Conservation (phyloP, 192 early-diverging fungal species). For the Entomortierella lignicola region DNA sequence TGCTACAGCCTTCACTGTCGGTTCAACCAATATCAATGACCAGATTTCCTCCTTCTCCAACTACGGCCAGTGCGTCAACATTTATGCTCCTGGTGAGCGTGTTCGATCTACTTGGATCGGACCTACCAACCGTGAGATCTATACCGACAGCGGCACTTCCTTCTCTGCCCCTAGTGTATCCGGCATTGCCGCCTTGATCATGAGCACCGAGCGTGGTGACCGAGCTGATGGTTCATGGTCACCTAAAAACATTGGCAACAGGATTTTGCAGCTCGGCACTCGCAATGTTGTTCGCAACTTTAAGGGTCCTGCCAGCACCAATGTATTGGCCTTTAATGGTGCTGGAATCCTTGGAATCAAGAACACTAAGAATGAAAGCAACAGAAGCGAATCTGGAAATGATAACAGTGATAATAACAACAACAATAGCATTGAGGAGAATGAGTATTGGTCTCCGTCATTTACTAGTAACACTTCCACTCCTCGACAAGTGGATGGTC, state of each 20-base stretch:
- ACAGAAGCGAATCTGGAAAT: neutral
- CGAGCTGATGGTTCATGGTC: slow-evolving; percentile 34
- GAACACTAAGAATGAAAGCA: neutral
- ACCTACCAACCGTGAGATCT: slow-evolving; percentile 74
- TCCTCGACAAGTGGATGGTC: too few relatives aligned
- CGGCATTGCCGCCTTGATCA: slow-evolving; percentile 82
- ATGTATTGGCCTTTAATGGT: slow-evolving; percentile 53
- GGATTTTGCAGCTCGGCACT: slow-evolving; percentile 45
- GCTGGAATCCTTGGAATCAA: slow-evolving; percentile 26
- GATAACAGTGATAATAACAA: neutral
- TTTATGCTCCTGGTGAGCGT: slow-evolving; percentile 91
- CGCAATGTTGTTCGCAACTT: slow-evolving; percentile 43
- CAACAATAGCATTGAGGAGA: neutral
- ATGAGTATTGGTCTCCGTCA: neutral
- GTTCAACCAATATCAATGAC: slow-evolving; percentile 87
- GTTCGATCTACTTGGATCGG: slow-evolving; percentile 68
- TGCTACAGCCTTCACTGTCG: slow-evolving; percentile 82
- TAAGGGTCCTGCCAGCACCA: slow-evolving; percentile 45
- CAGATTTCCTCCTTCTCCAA: slow-evolving; percentile 85
- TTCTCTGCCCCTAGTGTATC: slow-evolving; percentile 92
- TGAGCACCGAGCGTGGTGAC: slow-evolving; percentile 53
- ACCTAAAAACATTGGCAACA: slow-evolving; percentile 36
- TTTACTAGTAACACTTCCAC: neutral
- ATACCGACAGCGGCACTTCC: slow-evolving; percentile 91
- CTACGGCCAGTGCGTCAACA: slow-evolving; percentile 87